These are phyloP conservation scores for Talaromyces sp. DNA, from an alignment of 2,329 filamentous ascomycete genomes.

Conservation along the genomic window DNA sequence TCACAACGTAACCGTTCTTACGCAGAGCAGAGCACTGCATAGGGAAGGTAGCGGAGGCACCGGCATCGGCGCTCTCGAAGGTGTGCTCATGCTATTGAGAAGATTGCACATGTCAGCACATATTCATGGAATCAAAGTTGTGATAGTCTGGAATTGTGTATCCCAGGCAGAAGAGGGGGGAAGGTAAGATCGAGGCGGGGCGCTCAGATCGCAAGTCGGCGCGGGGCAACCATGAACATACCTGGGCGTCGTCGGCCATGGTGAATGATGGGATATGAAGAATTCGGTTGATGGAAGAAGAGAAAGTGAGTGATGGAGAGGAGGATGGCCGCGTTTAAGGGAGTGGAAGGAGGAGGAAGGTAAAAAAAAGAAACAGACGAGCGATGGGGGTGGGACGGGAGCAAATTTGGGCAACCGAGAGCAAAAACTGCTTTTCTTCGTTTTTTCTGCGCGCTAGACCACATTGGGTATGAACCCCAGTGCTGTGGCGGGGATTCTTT, in stretches of 20 bases:
- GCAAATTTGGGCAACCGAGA: conserved; percentile 11
- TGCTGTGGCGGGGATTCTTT: not conserved
- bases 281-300: conserved; percentile 1
- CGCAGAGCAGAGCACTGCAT: conserved; percentile 99
- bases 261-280: conserved; percentile 38
- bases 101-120: not conserved
- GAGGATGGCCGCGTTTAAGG: conserved; percentile 7
- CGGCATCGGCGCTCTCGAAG: conserved; percentile 94
- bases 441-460: conserved; percentile 13
- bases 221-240: conserved; percentile 40
- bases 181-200: conserved; percentile 3
- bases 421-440: conserved; percentile 11
- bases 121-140: not conserved
- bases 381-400: conserved; percentile 12
- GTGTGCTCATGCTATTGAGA: conserved; percentile 59
- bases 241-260: conserved; percentile 64
- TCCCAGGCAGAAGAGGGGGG: conserved; percentile 2
- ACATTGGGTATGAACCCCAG: conserved; percentile 4
- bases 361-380: conserved; percentile 19
- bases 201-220: conserved; percentile 23
- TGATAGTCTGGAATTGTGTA: not conserved
- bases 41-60: conserved; percentile 87
- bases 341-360: conserved; percentile 12
- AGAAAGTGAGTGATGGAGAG: not conserved
- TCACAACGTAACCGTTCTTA: conserved; percentile 98